A percentile compares a stretch with the other conserved stretches of the same genome.
Conservation (phyloP, 305 asterid species). For the Fraxinus albicans region DNA sequence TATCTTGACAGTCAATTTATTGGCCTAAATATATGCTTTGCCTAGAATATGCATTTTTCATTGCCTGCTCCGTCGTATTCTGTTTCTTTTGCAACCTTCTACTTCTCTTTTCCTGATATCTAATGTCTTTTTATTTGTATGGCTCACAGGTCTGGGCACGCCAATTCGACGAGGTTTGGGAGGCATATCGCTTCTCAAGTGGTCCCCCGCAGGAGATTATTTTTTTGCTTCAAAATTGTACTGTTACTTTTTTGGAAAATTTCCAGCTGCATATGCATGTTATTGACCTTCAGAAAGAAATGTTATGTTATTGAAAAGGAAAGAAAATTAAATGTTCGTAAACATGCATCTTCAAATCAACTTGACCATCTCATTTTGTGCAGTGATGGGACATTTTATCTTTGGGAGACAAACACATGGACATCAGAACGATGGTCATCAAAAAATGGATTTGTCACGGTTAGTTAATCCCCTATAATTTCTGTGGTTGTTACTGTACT, state of each 20-base stretch:
- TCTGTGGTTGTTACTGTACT: background rate
- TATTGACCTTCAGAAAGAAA: conserved; percentile 19
- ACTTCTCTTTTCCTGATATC: conserved; percentile 6
- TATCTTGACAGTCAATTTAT: background rate
- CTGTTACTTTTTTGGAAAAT: conserved; percentile 28
- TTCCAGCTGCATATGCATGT: conserved; percentile 19
- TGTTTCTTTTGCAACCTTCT: conserved; percentile 2
- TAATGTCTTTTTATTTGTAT: conserved; percentile 14
- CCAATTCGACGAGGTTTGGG: conserved; percentile 97
- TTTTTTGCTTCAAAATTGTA: conserved; percentile 91
- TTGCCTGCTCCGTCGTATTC: conserved; percentile 9
- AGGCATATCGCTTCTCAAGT: conserved; percentile 86
- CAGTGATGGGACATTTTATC: conserved; percentile 97
- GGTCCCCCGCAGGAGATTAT: conserved; percentile 98
- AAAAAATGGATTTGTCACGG: conserved; percentile 86
- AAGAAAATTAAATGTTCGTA: background rate
- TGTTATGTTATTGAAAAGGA: conserved; percentile 14
- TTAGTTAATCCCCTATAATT: conserved; percentile 36
- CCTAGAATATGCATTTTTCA: conserved; percentile 10
- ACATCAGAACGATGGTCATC: conserved; percentile 97
- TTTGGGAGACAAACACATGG: conserved; percentile 99
- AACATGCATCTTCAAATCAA: background rate
- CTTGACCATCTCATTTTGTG: conserved; percentile 21
- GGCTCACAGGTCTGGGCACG: conserved; percentile 67
- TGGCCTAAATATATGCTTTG: background rate